These are phyloP conservation scores for Nyctanthes arbortristis DNA, from an alignment of 257 asterid species.

Conservation along the genomic window DNA sequence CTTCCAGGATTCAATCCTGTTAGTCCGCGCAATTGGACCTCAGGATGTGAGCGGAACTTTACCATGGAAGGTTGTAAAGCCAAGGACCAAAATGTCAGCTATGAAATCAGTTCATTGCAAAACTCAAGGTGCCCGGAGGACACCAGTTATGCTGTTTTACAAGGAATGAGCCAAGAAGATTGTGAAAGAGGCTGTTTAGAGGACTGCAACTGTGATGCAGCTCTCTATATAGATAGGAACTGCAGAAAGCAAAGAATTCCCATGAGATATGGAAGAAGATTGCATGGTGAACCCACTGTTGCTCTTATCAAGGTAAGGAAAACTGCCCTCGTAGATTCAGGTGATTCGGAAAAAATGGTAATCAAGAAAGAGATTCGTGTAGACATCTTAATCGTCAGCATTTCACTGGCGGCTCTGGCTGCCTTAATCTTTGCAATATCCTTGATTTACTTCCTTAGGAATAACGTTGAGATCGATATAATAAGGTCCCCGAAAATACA, in stretches of 20 bases:
- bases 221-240: slow-evolving; percentile 18
- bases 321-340: neutral
- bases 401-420: slow-evolving; percentile 23
- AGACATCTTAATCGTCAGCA: slow-evolving; percentile 27
- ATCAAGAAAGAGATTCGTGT: slow-evolving; percentile 18
- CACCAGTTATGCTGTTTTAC: slow-evolving; percentile 5
- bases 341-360: neutral
- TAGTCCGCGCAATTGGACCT: slow-evolving; percentile 18
- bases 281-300: neutral
- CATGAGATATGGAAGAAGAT: slow-evolving; percentile 38
- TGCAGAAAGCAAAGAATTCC: slow-evolving; percentile 58
- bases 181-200: slow-evolving; percentile 28
- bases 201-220: slow-evolving; percentile 44
- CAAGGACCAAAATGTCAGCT: neutral
- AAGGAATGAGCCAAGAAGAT: slow-evolving; percentile 14
- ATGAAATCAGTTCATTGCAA: neutral
- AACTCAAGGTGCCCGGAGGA: slow-evolving; percentile 18
- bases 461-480: slow-evolving; percentile 6
- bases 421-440: slow-evolving; percentile 29
- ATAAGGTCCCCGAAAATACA: slow-evolving; percentile 12
- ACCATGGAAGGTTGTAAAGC: slow-evolving; percentile 14
- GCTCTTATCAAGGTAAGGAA: slow-evolving; percentile 37
- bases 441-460: slow-evolving; percentile 8
- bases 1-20: slow-evolving; percentile 31
- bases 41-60: slow-evolving; percentile 33